Base-by-base conservation (phyloP, 495 filamentous ascomycete genomes). In the Amorphotheca resinae region DNA sequence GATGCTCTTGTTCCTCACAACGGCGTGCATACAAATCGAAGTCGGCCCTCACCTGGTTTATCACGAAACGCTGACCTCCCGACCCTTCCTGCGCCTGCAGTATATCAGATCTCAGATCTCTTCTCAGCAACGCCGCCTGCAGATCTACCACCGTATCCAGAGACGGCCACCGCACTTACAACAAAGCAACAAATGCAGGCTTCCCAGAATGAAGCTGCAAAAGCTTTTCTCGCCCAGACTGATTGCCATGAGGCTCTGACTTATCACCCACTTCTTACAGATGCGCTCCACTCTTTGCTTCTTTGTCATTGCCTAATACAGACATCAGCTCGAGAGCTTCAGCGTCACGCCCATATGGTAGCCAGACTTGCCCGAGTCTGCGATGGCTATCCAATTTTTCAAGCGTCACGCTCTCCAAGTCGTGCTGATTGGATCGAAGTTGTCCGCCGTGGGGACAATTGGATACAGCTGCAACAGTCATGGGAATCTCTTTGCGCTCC, bases 351-450 rank as follows among this genome's bases (percentile, higher is more conserved):
- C 0, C 68, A 83, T 59, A 87, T 85, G 73, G 82, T 79, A 6
- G 79, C 80, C 15, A 76, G 82, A 1, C 73, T 87, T 12, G 70
- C 76, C 3, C 73, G 82, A 28, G 68, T 86, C 16, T 76, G 76
- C 40, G 82, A 87, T 56, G 84, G 84, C 12, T 86, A 84, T 54
- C 83, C 84, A 0, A 73, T 86, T 39, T 86, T 88, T 53, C 76
- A 84, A 40, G 73, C 80, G 5, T 76, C 79, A 18, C 69, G 82
- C 22, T 81, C 73, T 3, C 81, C 80, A 1, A 76, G 77, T 4
- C 73, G 83, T 22, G 73, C 79, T 5, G 83, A 88, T 58, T 88
- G 83, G 83, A 73, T 82, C 33, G 82, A 88, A 59, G 68, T 86
- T 2, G 58, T 88, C 2, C 75, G 78, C 6, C 67, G 69, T 33